Percentiles rank a stretch among this genome's conserved stretches.
Conservation (phyloP, 345 rosid genomes). For the Physaria fendleri region DNA sequence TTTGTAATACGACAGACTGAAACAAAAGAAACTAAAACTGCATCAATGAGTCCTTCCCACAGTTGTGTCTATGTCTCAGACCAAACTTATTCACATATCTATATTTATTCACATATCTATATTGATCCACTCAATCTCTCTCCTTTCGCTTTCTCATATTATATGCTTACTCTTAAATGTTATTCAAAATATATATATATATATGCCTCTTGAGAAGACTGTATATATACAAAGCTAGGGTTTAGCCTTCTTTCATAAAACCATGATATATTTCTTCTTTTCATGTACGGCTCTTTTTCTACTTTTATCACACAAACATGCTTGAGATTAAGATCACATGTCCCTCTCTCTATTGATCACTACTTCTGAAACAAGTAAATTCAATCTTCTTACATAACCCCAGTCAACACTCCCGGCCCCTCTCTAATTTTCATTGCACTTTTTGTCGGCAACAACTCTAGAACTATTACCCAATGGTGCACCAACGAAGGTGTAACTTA, state of each 20-base stretch:
- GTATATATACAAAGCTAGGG: conserved; percentile 15
- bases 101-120: conserved; percentile 24
- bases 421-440: conserved; percentile 13
- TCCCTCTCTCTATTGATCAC: background rate
- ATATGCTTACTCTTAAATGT: background rate
- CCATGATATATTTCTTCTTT: conserved; percentile 20
- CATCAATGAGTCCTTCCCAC: conserved; percentile 30
- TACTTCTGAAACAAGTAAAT: conserved; percentile 14
- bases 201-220: conserved; percentile 4
- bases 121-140: conserved; percentile 20
- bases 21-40: conserved; percentile 31
- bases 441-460: conserved; percentile 18
- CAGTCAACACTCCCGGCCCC: conserved; percentile 15
- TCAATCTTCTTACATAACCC: conserved; percentile 17
- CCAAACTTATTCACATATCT: conserved; percentile 24
- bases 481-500: conserved; percentile 32
- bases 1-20: conserved; percentile 23
- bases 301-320: conserved; percentile 25
- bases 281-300: conserved; percentile 15
- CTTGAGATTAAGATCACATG: conserved; percentile 1
- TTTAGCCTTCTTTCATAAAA: conserved; percentile 29
- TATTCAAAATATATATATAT: background rate
- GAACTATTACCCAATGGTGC: conserved; percentile 32
- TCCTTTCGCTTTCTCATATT: conserved; percentile 23
- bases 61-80: conserved; percentile 30